Evolutionary conservation across 768 basidiomycete species (phyloP).

Genomic region (Tephrocybe sp.): DNA sequence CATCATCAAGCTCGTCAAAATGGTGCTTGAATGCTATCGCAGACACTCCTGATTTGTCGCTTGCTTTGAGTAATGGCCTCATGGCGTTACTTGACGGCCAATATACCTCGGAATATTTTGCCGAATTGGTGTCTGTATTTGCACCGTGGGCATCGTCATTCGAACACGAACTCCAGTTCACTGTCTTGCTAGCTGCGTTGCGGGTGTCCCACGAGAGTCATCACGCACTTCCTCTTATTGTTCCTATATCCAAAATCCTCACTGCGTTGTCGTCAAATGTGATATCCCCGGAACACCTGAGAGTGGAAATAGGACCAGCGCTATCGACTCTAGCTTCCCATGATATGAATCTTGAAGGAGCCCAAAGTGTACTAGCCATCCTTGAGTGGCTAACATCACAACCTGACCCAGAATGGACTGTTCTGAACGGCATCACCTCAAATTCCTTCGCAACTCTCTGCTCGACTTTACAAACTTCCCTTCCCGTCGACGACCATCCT

Average conservation of each 20-base stretch:
- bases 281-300: conserved; percentile 27
- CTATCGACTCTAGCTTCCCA: conserved; percentile 29
- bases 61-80: conserved; percentile 39
- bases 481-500: conserved; percentile 24
- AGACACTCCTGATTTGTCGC: conserved; percentile 40
- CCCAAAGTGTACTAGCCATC: conserved; percentile 38
- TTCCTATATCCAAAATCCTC: conserved; percentile 24
- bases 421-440: conserved; percentile 46
- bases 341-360: conserved; percentile 32
- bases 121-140: conserved; percentile 34
- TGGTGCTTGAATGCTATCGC: conserved; percentile 46
- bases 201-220: conserved; percentile 25
- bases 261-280: conserved; percentile 19
- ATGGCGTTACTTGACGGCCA: conserved; percentile 45
- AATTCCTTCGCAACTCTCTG: conserved; percentile 48
- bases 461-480: conserved; percentile 27
- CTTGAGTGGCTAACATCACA: conserved; percentile 58
- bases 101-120: conserved; percentile 42
- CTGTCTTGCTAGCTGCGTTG: conserved; percentile 30
- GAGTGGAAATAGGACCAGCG: conserved; percentile 32
- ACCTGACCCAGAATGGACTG: conserved; percentile 39
- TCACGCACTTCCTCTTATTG: conserved; percentile 10
- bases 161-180: conserved; percentile 27
- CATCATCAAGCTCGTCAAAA: conserved; percentile 33
- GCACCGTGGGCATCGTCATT: conserved; percentile 24